Conservation (phyloP, 345 rosid genomes). For the Eucalyptus fibrosa region DNA sequence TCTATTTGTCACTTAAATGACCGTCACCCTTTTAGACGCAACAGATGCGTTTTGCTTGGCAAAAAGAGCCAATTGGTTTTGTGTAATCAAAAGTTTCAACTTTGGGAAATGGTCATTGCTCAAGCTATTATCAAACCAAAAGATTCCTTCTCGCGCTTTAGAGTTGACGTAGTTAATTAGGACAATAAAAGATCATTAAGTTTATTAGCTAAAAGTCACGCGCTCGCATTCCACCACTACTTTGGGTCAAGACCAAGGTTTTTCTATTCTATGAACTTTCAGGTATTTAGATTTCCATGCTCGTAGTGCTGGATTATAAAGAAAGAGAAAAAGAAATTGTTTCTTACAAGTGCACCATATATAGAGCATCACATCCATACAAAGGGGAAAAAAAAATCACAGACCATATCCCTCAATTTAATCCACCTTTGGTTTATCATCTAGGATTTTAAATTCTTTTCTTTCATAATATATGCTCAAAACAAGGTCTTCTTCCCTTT, state of each 20-base stretch:
- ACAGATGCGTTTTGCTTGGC: background rate
- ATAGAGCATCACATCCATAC: too few species aligned
- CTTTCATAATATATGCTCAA: too few species aligned
- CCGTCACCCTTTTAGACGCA: background rate
- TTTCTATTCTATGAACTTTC: background rate
- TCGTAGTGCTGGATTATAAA: background rate
- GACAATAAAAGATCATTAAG: background rate
- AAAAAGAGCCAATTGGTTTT: background rate
- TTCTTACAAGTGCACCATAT: too few species aligned
- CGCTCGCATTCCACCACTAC: background rate
- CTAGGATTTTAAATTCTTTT: too few species aligned
- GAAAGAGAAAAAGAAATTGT: background rate
- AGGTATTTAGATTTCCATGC: background rate
- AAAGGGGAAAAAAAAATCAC: too few species aligned
- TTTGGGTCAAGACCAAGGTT: background rate
- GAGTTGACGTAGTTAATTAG: background rate
- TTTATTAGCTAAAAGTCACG: background rate
- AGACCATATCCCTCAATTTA: too few species aligned
- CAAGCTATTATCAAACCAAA: background rate
- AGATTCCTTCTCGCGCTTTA: background rate
- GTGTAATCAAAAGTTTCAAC: background rate
- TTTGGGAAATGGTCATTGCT: background rate
- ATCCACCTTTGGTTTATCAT: too few species aligned
- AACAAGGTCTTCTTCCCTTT: too few species aligned
- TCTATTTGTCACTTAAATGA: background rate